Evolutionary conservation across 768 basidiomycete genomes (phyloP).

Genomic region (Tricholoma saponaceum): DNA sequence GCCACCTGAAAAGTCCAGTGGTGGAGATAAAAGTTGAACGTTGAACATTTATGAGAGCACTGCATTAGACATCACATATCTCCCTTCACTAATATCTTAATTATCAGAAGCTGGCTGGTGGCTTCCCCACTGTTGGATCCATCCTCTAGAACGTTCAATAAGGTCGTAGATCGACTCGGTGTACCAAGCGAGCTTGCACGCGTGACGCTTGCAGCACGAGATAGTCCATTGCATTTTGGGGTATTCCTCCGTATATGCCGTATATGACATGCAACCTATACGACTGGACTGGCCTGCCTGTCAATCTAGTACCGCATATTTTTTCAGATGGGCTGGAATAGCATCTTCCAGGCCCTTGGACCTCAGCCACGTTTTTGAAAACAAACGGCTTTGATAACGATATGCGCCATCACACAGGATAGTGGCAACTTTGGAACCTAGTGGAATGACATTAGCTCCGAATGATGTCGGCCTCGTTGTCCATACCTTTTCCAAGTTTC

Average conservation of each 20-base stretch:
- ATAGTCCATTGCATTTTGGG: background rate
- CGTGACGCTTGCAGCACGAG: background rate
- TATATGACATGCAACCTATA: background rate
- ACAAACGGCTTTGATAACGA: conserved; percentile 93
- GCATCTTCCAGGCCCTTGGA: conserved; percentile 71
- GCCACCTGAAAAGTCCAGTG: conserved; percentile 11
- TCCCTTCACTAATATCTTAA: conserved; percentile 12
- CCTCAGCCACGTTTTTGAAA: conserved; percentile 90
- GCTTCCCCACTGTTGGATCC: background rate
- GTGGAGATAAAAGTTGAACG: conserved; percentile 11
- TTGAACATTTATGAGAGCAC: conserved; percentile 1
- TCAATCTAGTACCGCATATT: conserved; percentile 85
- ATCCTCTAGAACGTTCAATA: background rate
- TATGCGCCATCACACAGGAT: conserved; percentile 95
- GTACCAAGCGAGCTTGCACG: background rate
- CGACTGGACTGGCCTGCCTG: background rate
- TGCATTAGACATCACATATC: conserved; percentile 11
- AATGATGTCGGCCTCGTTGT: background rate
- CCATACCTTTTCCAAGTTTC: conserved; percentile 75
- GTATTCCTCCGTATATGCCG: background rate
- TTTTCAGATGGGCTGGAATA: conserved; percentile 81
- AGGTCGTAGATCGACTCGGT: background rate
- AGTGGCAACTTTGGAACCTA: conserved; percentile 83
- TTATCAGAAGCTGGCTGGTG: background rate
- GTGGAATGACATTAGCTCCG: background rate